Evolutionary conservation across 495 filamentous ascomycete species (phyloP).

Genomic region (Tuber umbilicatum): DNA sequence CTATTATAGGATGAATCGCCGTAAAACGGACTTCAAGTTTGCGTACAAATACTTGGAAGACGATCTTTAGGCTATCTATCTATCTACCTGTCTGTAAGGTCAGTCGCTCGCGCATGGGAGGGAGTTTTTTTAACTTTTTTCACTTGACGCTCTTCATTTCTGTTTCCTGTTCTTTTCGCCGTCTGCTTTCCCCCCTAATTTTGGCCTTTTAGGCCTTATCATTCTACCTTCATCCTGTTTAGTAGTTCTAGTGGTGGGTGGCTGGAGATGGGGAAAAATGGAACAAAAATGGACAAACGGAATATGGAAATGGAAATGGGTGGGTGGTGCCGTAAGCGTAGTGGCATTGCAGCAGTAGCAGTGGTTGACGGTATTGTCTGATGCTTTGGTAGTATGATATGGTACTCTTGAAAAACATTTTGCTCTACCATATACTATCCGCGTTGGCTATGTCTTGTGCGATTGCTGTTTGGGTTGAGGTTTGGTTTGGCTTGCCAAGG

Average conservation of each 20-base stretch:
- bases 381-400: neutral
- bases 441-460: neutral
- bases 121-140: conserved; percentile 11
- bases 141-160: conserved; percentile 8
- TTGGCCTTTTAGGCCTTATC: neutral
- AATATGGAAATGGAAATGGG: neutral
- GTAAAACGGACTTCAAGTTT: conserved; percentile 98
- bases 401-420: neutral
- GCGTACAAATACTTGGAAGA: conserved; percentile 95
- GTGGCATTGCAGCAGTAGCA: neutral
- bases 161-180: conserved; percentile 12
- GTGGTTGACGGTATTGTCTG: neutral
- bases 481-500: neutral
- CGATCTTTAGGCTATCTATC: conserved; percentile 55
- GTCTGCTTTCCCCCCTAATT: neutral
- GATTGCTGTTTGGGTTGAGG: neutral
- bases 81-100: neutral
- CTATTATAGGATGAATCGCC: conserved; percentile 86
- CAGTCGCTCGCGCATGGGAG: neutral
- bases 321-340: neutral
- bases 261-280: neutral
- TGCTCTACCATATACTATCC: neutral
- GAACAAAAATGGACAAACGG: neutral
- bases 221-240: neutral
- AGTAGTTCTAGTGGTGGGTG: neutral